Evolutionary conservation across 1,284 basidiomycete genomes (phyloP).

Genomic region (Cryptococcus sp.): DNA sequence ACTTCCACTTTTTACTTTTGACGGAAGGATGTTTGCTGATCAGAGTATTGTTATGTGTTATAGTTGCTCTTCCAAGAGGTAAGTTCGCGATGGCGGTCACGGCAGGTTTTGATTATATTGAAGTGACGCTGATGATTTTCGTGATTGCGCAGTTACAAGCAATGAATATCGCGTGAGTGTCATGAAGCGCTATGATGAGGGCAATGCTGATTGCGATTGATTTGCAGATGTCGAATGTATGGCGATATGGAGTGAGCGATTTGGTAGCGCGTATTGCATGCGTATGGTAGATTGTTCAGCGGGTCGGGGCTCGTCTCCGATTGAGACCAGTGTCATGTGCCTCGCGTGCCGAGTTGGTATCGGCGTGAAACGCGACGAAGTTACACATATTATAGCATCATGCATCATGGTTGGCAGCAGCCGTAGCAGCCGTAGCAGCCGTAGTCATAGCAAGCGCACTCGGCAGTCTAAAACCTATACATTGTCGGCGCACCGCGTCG

Average conservation of each 20-base stretch:
- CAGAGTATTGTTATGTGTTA: neutral
- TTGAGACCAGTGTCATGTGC: too few relatives aligned
- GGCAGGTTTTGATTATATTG: neutral
- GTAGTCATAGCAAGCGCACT: too few relatives aligned
- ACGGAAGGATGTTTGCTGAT: neutral
- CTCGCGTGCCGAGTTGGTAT: too few relatives aligned
- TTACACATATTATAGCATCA: too few relatives aligned
- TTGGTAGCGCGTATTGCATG: too few relatives aligned
- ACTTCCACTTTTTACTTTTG: neutral
- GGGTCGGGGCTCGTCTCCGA: too few relatives aligned
- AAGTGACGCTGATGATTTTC: neutral
- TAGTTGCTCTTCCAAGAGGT: slow-evolving; percentile 41
- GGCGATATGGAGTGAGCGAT: slow-evolving; percentile 33
- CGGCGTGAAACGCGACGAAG: too few relatives aligned
- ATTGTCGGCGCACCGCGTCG: too few relatives aligned
- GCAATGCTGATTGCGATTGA: slow-evolving; percentile 7
- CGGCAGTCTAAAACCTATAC: too few relatives aligned
- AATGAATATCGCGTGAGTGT: slow-evolving; percentile 50
- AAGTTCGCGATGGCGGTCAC: slow-evolving; percentile 11
- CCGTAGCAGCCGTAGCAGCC: too few relatives aligned
- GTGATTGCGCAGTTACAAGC: slow-evolving; percentile 20
- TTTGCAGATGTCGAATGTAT: slow-evolving; percentile 36
- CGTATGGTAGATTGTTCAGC: too few relatives aligned
- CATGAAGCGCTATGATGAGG: neutral
- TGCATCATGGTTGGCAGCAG: too few relatives aligned